Percentiles rank a stretch among this genome's conserved stretches.
Evolutionary conservation across 116 monocot species (phyloP).

Genomic region (Dioscorea cayenensis): DNA sequence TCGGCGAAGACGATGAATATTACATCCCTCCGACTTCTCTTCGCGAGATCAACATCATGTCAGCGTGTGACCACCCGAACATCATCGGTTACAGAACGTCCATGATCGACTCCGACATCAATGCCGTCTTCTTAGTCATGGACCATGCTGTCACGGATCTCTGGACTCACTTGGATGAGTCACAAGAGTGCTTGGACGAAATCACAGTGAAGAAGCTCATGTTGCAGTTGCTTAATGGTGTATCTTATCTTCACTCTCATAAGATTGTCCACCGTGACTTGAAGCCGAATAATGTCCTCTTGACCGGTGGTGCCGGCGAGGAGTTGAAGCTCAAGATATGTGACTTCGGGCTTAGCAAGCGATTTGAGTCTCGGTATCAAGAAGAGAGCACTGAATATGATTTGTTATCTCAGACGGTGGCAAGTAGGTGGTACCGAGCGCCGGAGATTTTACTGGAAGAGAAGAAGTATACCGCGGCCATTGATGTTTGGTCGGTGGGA

Average conservation of each 20-base stretch:
- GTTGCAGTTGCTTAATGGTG: neutral
- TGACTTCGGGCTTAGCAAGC: constrained; percentile 1
- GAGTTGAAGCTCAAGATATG: constrained; percentile 5
- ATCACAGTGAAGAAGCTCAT: neutral
- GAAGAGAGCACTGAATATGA: neutral
- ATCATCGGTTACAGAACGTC: neutral
- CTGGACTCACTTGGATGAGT: neutral
- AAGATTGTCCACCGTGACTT: neutral
- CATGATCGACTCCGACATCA: neutral
- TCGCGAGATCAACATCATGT: neutral
- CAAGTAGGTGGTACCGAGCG: neutral
- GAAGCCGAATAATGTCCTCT: neutral
- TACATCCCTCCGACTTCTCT: neutral
- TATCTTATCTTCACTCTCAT: neutral
- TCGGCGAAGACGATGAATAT: neutral
- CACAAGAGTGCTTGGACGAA: neutral
- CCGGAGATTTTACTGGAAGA: neutral
- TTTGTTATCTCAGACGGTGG: neutral
- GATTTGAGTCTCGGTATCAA: too few relatives aligned
- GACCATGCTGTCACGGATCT: neutral
- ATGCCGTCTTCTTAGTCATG: neutral
- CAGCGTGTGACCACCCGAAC: neutral
- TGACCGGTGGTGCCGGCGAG: neutral
- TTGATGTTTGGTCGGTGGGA: constrained; percentile 9
- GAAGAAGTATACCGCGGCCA: neutral